Base-by-base conservation (phyloP, 2,329 filamentous ascomycete genomes). In the Hymenoscyphus infarciens region DNA sequence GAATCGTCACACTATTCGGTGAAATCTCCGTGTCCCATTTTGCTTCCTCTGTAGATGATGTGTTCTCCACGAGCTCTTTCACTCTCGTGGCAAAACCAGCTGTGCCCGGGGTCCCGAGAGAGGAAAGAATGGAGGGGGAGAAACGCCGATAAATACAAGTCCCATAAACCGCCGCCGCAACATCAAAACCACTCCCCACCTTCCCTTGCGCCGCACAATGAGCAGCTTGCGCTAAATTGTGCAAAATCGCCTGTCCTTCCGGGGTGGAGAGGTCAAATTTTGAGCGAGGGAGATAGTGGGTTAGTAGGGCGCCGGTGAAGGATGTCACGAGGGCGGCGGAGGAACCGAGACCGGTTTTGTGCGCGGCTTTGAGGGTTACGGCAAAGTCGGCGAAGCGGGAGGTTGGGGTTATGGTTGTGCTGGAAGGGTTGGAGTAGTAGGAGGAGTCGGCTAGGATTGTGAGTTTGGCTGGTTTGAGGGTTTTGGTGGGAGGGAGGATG, bases 131-230 rank as follows among this genome's bases (percentile, higher is more conserved):
- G 0, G 82, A 79, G 0, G 95, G 93, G 0, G 91, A 94, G 79
- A 99, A 99, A n/a, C 95, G 88, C 22, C 89, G 85, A 81, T 99
- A 99, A 11, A 90, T 81, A 74, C 92, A 97, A 16, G 91, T 93
- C 16, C 95, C 95, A 75, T 92, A 97, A 16, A 97, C 92, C 19
- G 95, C 95, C 29, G 90, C 88, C 0, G 94, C 95, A 59, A 99
- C 90, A 74, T 99, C 95, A 75, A 99, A 99, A 22, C 95, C 95
- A 0, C 90, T 95, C 57, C 95, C 95, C 19, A 99, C 88, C 77
- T 99, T 99, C 27, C 95, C 95, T 78, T 99, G 95, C 0, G 95
- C 95, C 1, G 94, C 92, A 74, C 94, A 97, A 78, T 99, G 95
- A 3, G 92, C 89, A 1, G 91, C 90, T 79, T 99, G 95, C 0